Percentiles rank a stretch among this genome's conserved stretches.
Evolutionary conservation across 2,329 filamentous ascomycete species (phyloP).

Genomic region (Penicillium sp.): DNA sequence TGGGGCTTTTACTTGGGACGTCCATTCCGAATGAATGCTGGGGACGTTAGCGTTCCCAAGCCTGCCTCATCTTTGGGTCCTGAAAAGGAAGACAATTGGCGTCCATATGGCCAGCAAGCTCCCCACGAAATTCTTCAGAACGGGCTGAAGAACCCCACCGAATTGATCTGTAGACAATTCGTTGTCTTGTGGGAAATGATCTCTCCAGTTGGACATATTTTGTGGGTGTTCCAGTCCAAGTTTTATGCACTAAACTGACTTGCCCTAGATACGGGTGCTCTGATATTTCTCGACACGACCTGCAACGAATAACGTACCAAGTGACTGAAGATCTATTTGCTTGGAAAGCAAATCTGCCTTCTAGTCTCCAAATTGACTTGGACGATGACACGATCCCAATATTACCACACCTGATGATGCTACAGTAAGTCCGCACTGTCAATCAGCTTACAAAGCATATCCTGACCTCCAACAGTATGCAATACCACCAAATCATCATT

Average conservation of each 20-base stretch:
- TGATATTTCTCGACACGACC: constrained; percentile 39
- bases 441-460: neutral
- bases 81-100: constrained; percentile 34
- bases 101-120: constrained; percentile 31
- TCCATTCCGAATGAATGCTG: constrained; percentile 44
- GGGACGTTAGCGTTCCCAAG: constrained; percentile 44
- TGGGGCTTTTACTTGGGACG: constrained; percentile 48
- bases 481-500: constrained; percentile 48
- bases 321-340: constrained; percentile 41
- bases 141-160: constrained; percentile 33
- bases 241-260: constrained; percentile 13
- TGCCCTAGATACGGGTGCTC: constrained; percentile 37
- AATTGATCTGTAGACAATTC: constrained; percentile 40
- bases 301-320: constrained; percentile 37
- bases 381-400: constrained; percentile 34
- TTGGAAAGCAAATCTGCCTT: constrained; percentile 45
- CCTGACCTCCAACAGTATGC: constrained; percentile 34
- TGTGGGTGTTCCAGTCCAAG: constrained; percentile 27
- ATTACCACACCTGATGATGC: constrained; percentile 44
- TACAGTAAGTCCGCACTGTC: constrained; percentile 34
- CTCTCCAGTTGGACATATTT: constrained; percentile 44
- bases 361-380: constrained; percentile 38
- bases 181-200: constrained; percentile 47
- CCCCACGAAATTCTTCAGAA: constrained; percentile 14
- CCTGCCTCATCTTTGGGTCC: constrained; percentile 31